Evolutionary conservation across 352 stramenopile genomes (phyloP).

Genomic region (Globisporangium canariense): DNA sequence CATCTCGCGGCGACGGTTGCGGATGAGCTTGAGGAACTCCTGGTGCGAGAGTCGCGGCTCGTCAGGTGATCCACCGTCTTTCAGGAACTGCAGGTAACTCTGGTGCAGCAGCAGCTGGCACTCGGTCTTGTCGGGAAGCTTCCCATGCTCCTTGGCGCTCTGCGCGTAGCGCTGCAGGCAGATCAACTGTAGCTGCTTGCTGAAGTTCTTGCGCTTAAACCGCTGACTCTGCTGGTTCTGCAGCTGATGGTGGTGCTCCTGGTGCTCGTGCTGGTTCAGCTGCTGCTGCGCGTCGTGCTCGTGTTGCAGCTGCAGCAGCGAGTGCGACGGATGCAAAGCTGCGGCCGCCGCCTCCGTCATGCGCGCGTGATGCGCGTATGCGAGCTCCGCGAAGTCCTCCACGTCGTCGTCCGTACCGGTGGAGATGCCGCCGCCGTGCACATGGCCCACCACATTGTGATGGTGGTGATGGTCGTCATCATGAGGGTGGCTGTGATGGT

Average conservation of each 20-base stretch:
- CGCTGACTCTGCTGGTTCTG: conserved; percentile 20
- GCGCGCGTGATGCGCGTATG: conserved; percentile 11
- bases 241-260: conserved; percentile 11
- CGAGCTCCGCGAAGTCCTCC: conserved; percentile 35
- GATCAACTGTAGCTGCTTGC: conserved; percentile 59
- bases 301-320: conserved; percentile 18
- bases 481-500: neutral
- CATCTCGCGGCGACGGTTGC: conserved; percentile 63
- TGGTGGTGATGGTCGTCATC: neutral
- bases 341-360: neutral
- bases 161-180: conserved; percentile 58
- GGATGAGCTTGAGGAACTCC: conserved; percentile 71
- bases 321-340: conserved; percentile 18
- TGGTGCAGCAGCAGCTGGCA: conserved; percentile 50
- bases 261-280: neutral
- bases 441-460: conserved; percentile 16
- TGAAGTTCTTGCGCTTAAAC: conserved; percentile 70
- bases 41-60: conserved; percentile 44
- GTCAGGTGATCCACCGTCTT: conserved; percentile 39
- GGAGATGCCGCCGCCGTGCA: conserved; percentile 9
- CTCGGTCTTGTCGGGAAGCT: conserved; percentile 43
- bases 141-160: conserved; percentile 27
- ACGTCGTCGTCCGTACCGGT: conserved; percentile 24
- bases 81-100: conserved; percentile 52
- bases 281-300: neutral